Evolutionary conservation across 2,329 filamentous ascomycete species (phyloP), one percentile per base, ranked within the genome.

Genomic region (Aspergillus sp.): DNA sequence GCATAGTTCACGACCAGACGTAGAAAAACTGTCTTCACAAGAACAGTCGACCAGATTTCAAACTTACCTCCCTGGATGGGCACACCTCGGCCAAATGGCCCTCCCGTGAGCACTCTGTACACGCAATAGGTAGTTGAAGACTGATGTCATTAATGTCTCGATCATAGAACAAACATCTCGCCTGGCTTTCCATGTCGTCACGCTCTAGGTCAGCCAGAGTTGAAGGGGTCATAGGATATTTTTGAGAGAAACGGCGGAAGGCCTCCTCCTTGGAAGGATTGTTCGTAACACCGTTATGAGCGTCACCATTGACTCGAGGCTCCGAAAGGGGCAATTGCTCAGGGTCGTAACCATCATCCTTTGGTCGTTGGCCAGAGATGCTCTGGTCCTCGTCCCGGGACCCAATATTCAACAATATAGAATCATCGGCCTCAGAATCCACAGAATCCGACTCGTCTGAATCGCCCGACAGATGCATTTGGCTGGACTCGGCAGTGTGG

Each of bases 41-140:
- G 5, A 42, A 11, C 20, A 18, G 14, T 16, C 29, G 11, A 10
- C 45, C 45, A 26, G 16, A 22, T n/a, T 47, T n/a, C 16, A 22
- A 59, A 63, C 70, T 50, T 69, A 78, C 76, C 74, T 78, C 75
- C 59, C 76, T 77, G 36, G 69, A 68, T 4, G 78, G 78, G 65
- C 80, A 82, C 36, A 74, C 68, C 29, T 76, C 71, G 20, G 73
- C 69, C 59, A 79, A 66, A 61, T 82, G 80, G 4, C 79, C 80
- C 60, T 75, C 69, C 24, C 69, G 64, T 56, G 78, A 69, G 62
- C 78, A 81, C 55, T 77, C 72, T 18, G 73, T 73, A 60, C 80
- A 82, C 22, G 73, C 68, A 24, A 79, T 68, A 6, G 78, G 77
- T 11, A 75, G 65, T 49, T 71, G 72, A 24, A 79, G 71, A 63